Conservation (phyloP, 768 basidiomycete species). For the Chalciporus sphaerocephalus region DNA sequence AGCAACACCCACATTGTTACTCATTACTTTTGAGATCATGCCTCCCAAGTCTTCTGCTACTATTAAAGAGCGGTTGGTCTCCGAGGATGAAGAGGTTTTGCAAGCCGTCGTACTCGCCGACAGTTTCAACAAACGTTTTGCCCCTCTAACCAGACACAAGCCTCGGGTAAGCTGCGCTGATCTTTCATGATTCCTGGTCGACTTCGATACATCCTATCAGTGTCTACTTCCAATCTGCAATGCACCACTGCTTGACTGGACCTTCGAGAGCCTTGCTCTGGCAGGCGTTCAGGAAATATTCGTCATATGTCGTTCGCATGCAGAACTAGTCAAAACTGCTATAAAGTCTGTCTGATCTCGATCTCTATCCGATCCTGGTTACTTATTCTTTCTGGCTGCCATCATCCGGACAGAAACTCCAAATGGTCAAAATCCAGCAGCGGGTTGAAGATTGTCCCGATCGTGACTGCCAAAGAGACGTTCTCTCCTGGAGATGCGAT, state of each 20-base stretch:
- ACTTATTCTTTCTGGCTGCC: slow-evolving; percentile 4
- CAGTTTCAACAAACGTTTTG: slow-evolving; percentile 91
- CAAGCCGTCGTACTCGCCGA: slow-evolving; percentile 96
- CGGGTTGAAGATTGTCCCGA: slow-evolving; percentile 78
- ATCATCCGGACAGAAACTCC: slow-evolving; percentile 50
- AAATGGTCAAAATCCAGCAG: slow-evolving; percentile 81
- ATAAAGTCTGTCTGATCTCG: slow-evolving; percentile 57
- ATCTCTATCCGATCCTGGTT: slow-evolving; percentile 8
- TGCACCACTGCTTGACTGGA: slow-evolving; percentile 91
- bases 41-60: slow-evolving; percentile 52
- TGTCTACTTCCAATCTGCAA: slow-evolving; percentile 94
- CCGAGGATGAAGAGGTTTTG: slow-evolving; percentile 78
- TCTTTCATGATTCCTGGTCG: slow-evolving; percentile 12
- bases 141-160: slow-evolving; percentile 81
- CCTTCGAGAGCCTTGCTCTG: slow-evolving; percentile 90
- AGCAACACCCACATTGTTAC: neutral
- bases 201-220: slow-evolving; percentile 37
- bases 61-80: slow-evolving; percentile 61
- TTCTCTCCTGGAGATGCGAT: slow-evolving; percentile 89
- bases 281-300: slow-evolving; percentile 96
- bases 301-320: slow-evolving; percentile 89
- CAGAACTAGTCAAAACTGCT: slow-evolving; percentile 77
- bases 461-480: slow-evolving; percentile 81
- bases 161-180: slow-evolving; percentile 62
- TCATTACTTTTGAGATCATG: too few species aligned